Base-by-base conservation (phyloP, 352 stramenopile genomes). In the Phytophthora sojae region DNA sequence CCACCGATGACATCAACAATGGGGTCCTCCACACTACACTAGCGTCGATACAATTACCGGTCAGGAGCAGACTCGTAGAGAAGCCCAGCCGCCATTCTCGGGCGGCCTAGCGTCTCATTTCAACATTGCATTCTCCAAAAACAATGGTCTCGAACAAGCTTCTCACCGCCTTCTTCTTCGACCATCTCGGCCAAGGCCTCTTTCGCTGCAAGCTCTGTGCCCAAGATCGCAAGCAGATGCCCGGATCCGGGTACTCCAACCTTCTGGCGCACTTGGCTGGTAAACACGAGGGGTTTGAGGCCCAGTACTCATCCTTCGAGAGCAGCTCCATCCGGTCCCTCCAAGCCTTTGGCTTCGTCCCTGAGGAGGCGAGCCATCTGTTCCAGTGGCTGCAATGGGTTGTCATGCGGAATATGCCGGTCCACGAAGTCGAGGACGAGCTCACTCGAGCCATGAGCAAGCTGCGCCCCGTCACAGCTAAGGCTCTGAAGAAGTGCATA, bases 361-460 rank as follows among this genome's bases (percentile, higher is more conserved):
- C 37, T 14, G 35, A 17, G 35, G 35, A 44, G 35, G 35, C 37
- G 11, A 45, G 37, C 37, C 37, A 45, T n/a, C 37, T 45, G 12
- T 45, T 45, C 1, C 37, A 45, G 37, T 19, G 37, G 37, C 37
- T 45, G 12, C 37, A 45, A 12, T 45, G n/a, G 37, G 14, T 45
- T 12, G 37, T 45, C 37, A 19, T n/a, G 37, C 37, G 37, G 37
- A 45, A 19, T 45, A 45, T 45, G 37, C 11, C 37, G 37, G 37
- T 45, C 37, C 37, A 45, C 37, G 37, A 45, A 45, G 37, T 45
- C 37, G 37, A 45, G 37, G 26, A 26, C 35, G 51, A 26, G 11
- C 25, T 57, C 15, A 57, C 26, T 12, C 26, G 51, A 42, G 26
- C 51, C 26, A 57, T 57, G 51, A 44, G 23, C 51, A 57, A 57